Conservation (phyloP, 805 yeast species). For the Lipomyces kockii region DNA sequence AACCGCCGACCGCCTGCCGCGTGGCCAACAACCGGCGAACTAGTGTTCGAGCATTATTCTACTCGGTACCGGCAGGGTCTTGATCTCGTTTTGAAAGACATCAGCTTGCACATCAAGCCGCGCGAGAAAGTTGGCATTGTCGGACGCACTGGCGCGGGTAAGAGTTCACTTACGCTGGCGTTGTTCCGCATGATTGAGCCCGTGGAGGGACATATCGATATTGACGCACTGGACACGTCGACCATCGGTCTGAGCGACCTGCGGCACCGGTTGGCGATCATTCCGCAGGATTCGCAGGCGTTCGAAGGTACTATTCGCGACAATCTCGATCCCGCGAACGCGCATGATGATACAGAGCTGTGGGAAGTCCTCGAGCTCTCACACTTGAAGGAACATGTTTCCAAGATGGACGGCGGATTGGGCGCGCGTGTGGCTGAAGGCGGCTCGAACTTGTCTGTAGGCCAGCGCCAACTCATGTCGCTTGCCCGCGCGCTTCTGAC, state of each 20-base stretch:
- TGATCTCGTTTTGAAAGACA: constrained; percentile 74
- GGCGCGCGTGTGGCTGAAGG: constrained; percentile 68
- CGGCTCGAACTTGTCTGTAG: constrained; percentile 84
- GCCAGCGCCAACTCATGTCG: constrained; percentile 85
- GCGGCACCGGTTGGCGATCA: constrained; percentile 76
- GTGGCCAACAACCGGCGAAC: constrained; percentile 78
- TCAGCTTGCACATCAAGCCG: constrained; percentile 66
- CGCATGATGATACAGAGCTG: constrained; percentile 72
- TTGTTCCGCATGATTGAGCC: constrained; percentile 84
- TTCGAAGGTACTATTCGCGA: constrained; percentile 85
- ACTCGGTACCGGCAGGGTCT: constrained; percentile 82
- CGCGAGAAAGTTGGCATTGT: constrained; percentile 92
- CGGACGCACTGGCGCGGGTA: constrained; percentile 97
- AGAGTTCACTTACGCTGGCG: constrained; percentile 82
- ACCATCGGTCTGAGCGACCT: constrained; percentile 76
- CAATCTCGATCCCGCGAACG: constrained; percentile 80
- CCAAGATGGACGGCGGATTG: constrained; percentile 58
- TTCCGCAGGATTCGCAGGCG: constrained; percentile 93
- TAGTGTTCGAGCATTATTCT: constrained; percentile 73
- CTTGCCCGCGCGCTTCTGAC: constrained; percentile 82
- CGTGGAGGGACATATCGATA: constrained; percentile 66
- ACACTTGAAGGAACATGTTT: constrained; percentile 71
- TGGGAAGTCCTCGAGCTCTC: constrained; percentile 81
- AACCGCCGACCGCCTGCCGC: constrained; percentile 65
- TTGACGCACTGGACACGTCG: constrained; percentile 72